phyloP scores from a whole-genome alignment of 1,284 basidiomycete genomes.

The Wolfiporia cocos region DNA sequence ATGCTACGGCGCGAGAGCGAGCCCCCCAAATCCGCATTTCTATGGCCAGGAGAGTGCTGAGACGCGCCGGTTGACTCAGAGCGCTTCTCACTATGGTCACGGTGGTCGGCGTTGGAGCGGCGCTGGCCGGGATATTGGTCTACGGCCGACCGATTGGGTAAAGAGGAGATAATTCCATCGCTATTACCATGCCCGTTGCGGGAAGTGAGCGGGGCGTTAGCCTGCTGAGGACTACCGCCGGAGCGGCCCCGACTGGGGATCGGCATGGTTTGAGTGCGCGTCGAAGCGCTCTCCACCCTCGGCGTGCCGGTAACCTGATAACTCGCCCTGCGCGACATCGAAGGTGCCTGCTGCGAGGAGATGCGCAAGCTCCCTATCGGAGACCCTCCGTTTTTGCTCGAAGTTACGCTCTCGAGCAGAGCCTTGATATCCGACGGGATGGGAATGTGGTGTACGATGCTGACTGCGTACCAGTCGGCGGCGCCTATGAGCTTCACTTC shows the following conservation, averaged over 20 bases:
- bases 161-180: constrained; percentile 27
- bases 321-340: constrained; percentile 45
- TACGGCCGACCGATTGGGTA: constrained; percentile 31
- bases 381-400: constrained; percentile 21
- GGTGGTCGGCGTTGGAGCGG: constrained; percentile 39
- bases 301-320: constrained; percentile 27
- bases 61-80: constrained; percentile 27
- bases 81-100: constrained; percentile 44
- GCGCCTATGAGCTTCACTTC: constrained; percentile 59
- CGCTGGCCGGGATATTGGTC: constrained; percentile 39
- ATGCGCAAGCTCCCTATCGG: constrained; percentile 24
- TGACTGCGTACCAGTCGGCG: constrained; percentile 77
- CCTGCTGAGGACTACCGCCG: constrained; percentile 44
- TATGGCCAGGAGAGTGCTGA: constrained; percentile 52
- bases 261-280: constrained; percentile 27
- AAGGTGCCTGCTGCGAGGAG: constrained; percentile 26
- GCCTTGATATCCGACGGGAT: constrained; percentile 66
- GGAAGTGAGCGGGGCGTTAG: constrained; percentile 30
- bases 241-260: constrained; percentile 33
- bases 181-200: constrained; percentile 30
- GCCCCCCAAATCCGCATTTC: constrained; percentile 47
- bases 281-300: constrained; percentile 17
- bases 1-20: constrained; percentile 39
- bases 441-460: constrained; percentile 59
- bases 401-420: constrained; percentile 47